Evolutionary conservation across 2,329 filamentous ascomycete genomes (phyloP).

Genomic region (Cladobotryum mycophilum): DNA sequence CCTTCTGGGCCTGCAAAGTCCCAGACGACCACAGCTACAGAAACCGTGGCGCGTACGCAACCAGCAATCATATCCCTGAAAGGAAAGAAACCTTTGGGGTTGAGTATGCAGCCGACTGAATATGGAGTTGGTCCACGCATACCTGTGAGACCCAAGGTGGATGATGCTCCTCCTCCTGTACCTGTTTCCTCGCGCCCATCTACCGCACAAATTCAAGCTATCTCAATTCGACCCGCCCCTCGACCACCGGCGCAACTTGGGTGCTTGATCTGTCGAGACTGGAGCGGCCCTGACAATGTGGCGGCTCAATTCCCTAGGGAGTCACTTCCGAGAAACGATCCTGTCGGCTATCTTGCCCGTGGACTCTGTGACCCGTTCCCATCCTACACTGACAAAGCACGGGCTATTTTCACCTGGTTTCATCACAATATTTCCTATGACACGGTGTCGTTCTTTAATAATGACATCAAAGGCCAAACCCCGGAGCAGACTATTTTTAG

Average conservation of each 20-base stretch:
- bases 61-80: constrained; percentile 7
- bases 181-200: constrained; percentile 48
- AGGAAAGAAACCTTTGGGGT: constrained; percentile 16
- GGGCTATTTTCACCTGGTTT: constrained; percentile 90
- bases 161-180: constrained; percentile 44
- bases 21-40: constrained; percentile 12
- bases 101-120: constrained; percentile 12
- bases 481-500: constrained; percentile 67
- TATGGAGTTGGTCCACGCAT: constrained; percentile 3
- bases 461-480: constrained; percentile 58
- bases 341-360: constrained; percentile 68
- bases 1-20: constrained; percentile 43
- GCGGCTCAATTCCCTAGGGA: constrained; percentile 70
- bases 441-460: constrained; percentile 68
- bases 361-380: constrained; percentile 73
- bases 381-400: constrained; percentile 82
- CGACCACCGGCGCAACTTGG: constrained; percentile 23
- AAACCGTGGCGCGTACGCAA: not conserved
- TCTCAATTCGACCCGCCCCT: constrained; percentile 26
- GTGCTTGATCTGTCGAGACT: constrained; percentile 86
- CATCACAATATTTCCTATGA: constrained; percentile 93
- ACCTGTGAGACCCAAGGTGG: constrained; percentile 11
- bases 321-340: constrained; percentile 58
- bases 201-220: constrained; percentile 43
- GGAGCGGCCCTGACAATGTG: constrained; percentile 71